Percentiles rank a stretch among this genome's conserved stretches.
Evolutionary conservation across 2,329 filamentous ascomycete species (phyloP).

Genomic region (Venturiaceae sp.): DNA sequence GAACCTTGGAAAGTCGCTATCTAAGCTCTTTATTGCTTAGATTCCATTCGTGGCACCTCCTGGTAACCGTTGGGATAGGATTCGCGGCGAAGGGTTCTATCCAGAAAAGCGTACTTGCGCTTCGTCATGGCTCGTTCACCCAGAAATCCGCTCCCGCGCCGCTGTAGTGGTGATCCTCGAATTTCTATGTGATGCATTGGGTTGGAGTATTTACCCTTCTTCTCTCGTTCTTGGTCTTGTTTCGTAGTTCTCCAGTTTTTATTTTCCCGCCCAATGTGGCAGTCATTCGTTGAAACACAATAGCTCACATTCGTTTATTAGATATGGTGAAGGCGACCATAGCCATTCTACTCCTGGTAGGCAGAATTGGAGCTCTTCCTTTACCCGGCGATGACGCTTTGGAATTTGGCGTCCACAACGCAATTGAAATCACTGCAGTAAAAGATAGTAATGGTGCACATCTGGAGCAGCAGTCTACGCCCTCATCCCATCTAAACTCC

Average conservation of each 20-base stretch:
- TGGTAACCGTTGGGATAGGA: background rate
- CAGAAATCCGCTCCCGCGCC: background rate
- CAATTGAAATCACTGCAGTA: background rate
- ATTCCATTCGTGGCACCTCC: background rate
- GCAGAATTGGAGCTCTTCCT: background rate
- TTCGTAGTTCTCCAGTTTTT: background rate
- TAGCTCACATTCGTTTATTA: background rate
- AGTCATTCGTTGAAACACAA: background rate
- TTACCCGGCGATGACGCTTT: background rate
- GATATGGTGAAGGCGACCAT: background rate
- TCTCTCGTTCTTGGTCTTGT: background rate
- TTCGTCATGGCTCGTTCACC: background rate
- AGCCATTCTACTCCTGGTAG: background rate
- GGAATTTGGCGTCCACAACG: background rate
- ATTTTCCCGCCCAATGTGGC: background rate
- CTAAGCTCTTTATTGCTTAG: background rate
- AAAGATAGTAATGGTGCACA: background rate
- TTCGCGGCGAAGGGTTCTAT: background rate
- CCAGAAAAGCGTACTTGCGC: background rate
- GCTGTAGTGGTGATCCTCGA: background rate
- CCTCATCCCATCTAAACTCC: background rate
- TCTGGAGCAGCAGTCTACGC: background rate
- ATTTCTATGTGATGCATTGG: background rate
- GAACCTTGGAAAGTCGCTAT: background rate
- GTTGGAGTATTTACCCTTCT: background rate